Conservation (phyloP, 441 rosid species). For the Gossypium trilobum region DNA sequence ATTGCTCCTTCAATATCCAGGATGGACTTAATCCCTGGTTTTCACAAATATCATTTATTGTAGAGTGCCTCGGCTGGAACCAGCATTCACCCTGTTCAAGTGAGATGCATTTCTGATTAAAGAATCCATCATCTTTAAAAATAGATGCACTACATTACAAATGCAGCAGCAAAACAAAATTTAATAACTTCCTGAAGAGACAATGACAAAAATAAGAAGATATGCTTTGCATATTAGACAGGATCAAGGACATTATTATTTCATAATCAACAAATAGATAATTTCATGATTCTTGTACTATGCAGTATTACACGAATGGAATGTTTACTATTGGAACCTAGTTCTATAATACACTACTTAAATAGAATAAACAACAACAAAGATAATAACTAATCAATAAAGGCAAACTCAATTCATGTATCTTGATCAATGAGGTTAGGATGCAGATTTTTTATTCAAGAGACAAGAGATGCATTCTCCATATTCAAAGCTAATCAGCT, state of each 20-base stretch:
- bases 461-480: background rate
- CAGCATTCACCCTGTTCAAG: conserved; percentile 45
- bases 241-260: background rate
- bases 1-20: conserved; percentile 34
- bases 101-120: background rate
- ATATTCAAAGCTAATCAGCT: background rate
- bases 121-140: background rate
- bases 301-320: background rate
- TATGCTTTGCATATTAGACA: background rate
- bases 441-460: background rate
- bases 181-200: background rate
- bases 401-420: background rate
- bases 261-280: background rate
- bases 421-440: background rate
- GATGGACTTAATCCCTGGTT: conserved; percentile 22
- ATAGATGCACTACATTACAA: background rate
- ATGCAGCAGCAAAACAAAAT: background rate
- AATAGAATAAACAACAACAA: background rate
- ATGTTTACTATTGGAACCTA: background rate
- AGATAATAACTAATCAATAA: background rate
- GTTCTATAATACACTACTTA: background rate
- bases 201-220: background rate
- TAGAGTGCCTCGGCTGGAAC: conserved; percentile 33
- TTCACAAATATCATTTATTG: conserved; percentile 17
- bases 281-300: background rate